phyloP scores from a whole-genome alignment of 306 rosid genomes.

The Lathyrus oleraceus region DNA sequence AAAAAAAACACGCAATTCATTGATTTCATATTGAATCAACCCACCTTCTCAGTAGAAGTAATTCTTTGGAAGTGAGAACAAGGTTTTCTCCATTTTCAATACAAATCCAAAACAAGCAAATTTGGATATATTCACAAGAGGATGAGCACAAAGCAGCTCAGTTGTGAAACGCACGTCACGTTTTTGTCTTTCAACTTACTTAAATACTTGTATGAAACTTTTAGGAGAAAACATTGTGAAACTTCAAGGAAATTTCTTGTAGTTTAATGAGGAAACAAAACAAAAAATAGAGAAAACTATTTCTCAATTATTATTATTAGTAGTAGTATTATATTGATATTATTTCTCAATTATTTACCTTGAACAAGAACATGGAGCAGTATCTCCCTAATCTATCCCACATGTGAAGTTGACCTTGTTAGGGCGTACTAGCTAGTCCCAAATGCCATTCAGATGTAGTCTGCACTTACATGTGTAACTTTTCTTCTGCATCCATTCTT shows the following conservation, averaged over 20 bases:
- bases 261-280: background rate
- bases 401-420: conserved; percentile 37
- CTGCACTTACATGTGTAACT: background rate
- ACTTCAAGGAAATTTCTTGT: conserved; percentile 41
- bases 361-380: conserved; percentile 28
- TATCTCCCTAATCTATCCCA: conserved; percentile 21
- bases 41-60: background rate
- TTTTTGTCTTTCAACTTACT: conserved; percentile 20
- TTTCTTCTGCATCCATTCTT: background rate
- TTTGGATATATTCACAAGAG: background rate
- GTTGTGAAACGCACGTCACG: conserved; percentile 7
- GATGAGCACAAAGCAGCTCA: background rate
- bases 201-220: background rate
- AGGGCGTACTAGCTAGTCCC: conserved; percentile 5
- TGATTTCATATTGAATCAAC: background rate
- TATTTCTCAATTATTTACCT: background rate
- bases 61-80: conserved; percentile 15
- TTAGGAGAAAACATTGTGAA: conserved; percentile 8
- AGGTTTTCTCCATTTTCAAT: conserved; percentile 6
- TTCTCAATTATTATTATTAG: conserved; percentile 2
- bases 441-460: background rate
- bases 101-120: background rate
- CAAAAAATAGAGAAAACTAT: conserved; percentile 18
- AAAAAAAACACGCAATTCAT: background rate
- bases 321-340: background rate